phyloP scores from a whole-genome alignment of 2,329 filamentous ascomycete genomes.

The Fusarium acutatum region DNA sequence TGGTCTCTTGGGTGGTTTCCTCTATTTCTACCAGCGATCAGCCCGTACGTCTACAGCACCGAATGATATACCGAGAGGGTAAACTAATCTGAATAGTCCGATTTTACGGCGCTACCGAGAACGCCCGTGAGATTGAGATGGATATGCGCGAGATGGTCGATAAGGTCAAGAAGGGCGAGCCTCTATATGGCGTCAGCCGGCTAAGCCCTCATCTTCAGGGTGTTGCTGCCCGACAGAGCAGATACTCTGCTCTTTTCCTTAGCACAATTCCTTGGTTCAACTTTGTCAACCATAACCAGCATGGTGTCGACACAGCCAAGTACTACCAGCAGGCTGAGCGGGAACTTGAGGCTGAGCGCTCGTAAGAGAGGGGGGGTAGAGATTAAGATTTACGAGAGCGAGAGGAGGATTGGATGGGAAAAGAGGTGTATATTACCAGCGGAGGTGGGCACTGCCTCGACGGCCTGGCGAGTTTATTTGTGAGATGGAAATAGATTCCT shows the following conservation, averaged over 20 bases:
- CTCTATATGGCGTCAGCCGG: conserved; percentile 83
- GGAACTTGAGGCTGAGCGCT: conserved; percentile 81
- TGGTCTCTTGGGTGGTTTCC: conserved; percentile 79
- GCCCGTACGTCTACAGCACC: conserved; percentile 67
- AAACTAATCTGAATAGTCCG: conserved; percentile 66
- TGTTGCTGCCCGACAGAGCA: conserved; percentile 88
- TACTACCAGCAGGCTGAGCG: conserved; percentile 96
- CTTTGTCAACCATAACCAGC: conserved; percentile 95
- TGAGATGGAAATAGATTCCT: conserved; percentile 36
- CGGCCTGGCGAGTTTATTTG: conserved; percentile 34
- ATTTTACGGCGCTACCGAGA: conserved; percentile 96
- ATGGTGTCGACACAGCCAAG: conserved; percentile 97
- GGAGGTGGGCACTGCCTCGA: conserved; percentile 29
- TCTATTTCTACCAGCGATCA: conserved; percentile 86
- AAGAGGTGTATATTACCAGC: conserved; percentile 42
- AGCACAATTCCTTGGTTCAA: conserved; percentile 96
- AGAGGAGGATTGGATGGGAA: background rate
- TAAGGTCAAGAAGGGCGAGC: conserved; percentile 91
- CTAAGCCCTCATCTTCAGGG: conserved; percentile 92
- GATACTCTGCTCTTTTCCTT: conserved; percentile 86
- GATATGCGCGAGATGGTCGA: conserved; percentile 99
- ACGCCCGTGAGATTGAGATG: conserved; percentile 89
- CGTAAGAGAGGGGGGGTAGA: background rate
- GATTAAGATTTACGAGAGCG: background rate
- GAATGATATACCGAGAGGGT: background rate